Percentiles rank a stretch among this genome's conserved stretches.
Conservation (phyloP, 257 asterid species). For the Solanum neorickii region DNA sequence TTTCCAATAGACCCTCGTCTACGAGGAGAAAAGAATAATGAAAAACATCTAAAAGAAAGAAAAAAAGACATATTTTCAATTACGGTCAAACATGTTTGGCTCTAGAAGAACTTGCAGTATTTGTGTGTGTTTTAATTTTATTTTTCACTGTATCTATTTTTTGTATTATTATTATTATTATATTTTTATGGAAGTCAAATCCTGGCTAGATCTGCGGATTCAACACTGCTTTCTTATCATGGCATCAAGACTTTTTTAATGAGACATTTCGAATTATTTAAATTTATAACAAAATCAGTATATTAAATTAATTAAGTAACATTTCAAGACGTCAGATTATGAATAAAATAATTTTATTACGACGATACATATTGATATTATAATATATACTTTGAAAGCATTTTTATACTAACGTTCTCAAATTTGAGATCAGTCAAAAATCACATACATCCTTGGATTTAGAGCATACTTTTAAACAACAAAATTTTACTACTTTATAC, state of each 20-base stretch:
- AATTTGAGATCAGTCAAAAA: no score
- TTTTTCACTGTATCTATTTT: neutral
- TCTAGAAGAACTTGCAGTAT: neutral
- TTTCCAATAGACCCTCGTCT: no score
- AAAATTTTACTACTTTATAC: no score
- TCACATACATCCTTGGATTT: no score
- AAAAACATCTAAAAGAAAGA: neutral
- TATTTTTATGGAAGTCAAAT: neutral
- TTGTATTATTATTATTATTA: neutral
- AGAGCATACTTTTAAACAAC: no score
- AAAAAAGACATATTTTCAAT: neutral
- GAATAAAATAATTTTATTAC: no score
- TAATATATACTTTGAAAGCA: no score
- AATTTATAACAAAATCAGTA: no score
- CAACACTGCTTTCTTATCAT: neutral
- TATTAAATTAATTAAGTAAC: no score
- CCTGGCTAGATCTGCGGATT: neutral
- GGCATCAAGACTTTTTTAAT: neutral
- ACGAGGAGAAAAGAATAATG: accelerated
- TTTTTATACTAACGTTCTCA: no score
- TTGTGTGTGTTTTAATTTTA: neutral
- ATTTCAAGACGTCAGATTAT: no score
- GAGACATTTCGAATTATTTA: neutral
- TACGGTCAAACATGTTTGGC: neutral
- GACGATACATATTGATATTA: accelerated